These are phyloP conservation scores for Pecoramyces ruminantium DNA, from an alignment of 192 early-diverging fungal species.

Conservation along the genomic window DNA sequence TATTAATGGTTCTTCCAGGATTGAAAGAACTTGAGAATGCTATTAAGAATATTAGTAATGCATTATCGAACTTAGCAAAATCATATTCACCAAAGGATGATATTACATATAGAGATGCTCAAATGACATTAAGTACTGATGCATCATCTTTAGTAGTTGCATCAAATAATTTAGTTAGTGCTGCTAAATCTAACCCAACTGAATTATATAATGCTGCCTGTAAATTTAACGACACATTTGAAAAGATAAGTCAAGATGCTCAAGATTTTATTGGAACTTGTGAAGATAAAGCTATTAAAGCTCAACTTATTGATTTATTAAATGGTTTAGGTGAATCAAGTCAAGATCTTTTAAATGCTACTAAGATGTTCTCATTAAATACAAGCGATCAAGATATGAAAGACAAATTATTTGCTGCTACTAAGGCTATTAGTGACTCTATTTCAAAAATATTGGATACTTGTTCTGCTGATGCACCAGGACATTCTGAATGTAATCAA, in stretches of 20 bases:
- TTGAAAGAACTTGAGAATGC: constrained; percentile 14
- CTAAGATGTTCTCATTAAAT: constrained; percentile 14
- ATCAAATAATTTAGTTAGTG: constrained; percentile 13
- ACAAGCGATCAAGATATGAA: constrained; percentile 8
- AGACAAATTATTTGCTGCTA: constrained; percentile 11
- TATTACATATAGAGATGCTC: constrained; percentile 11
- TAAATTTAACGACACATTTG: constrained; percentile 9
- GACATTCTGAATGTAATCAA: constrained; percentile 26
- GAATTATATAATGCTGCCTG: constrained; percentile 16
- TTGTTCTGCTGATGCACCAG: constrained; percentile 19
- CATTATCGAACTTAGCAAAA: constrained; percentile 1
- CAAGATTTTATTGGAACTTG: background rate
- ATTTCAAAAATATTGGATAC: constrained; percentile 17
- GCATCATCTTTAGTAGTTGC: constrained; percentile 12
- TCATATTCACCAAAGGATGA: background rate
- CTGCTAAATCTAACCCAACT: constrained; percentile 6
- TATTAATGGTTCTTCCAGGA: constrained; percentile 18
- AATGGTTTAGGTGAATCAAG: constrained; percentile 7
- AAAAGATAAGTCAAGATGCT: constrained; percentile 1
- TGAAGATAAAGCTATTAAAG: background rate
- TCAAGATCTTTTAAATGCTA: constrained; percentile 2
- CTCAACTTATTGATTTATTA: constrained; percentile 1
- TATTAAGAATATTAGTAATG: constrained; percentile 3
- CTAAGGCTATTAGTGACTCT: constrained; percentile 12
- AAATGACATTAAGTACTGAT: constrained; percentile 16